Evolutionary conservation across 2,329 filamentous ascomycete species (phyloP), one percentile per base, ranked within the genome.

Genomic region (Curvularia sp.): DNA sequence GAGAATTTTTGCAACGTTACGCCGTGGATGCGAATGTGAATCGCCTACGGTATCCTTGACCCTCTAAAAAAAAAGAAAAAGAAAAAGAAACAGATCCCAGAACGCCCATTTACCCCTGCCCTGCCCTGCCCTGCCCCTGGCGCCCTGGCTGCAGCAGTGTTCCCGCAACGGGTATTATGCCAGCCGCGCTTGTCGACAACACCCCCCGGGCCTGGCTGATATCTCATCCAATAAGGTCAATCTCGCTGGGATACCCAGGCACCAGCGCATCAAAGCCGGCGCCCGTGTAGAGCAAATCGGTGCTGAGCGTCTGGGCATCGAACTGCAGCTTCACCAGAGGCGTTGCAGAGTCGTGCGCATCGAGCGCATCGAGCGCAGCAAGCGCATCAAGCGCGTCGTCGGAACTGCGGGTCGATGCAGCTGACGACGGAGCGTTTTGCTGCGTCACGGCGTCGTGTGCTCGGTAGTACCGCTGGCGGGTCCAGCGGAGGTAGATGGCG

Each of bases 341-440:
- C 27, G 15, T 12, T 13, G n/a, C 18, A 38, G 18, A 9, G 4
- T 45, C 55, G 19, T 51, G 19, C 13, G 10, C 19, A 10, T 43
- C 10, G 13, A 38, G n/a, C 5, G n/a, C 32, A 12, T 47, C 30
- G 42, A 7, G 25, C 25, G 25, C 25, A 27, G 3, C 36, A 13
- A 47, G 18, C 9, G 13, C 18, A 10, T 36, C 18, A 10, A 38
- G n/a, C 5, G 13, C 32, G 12, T 47, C 34, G 30, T 23, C n/a
- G 28, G 36, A 32, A 25, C 32, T n/a, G 6, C 9, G 89, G 92
- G 78, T 99, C 95, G 66, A 98, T 96, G 10, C 91, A 87, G 59
- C 95, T 86, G 3, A 94, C 98, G 65, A 99, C 79, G 5, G 91
- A 91, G 60, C 19, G 7, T 46, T 38, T 21, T 30, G 43, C 1